Percentiles rank a stretch among this genome's conserved stretches.
phyloP scores from a whole-genome alignment of 2,329 filamentous ascomycete species.

The Pseudonectria foliicola region DNA sequence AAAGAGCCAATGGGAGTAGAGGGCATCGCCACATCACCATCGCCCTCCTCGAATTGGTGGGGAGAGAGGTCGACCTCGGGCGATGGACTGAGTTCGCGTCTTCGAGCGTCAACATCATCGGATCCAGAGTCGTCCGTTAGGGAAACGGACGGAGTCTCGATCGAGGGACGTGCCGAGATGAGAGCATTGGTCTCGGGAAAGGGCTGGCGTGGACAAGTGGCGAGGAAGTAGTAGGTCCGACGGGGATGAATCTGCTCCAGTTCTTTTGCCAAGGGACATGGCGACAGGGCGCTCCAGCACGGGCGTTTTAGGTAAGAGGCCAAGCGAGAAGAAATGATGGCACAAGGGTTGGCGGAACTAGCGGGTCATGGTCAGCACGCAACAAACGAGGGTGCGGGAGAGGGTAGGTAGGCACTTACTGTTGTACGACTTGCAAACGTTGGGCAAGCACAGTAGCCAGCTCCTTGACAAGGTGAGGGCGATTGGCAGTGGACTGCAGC shows the following conservation, averaged over 20 bases:
- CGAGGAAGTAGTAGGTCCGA: conserved; percentile 94
- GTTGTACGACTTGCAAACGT: conserved; percentile 76
- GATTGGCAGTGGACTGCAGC: conserved; percentile 81
- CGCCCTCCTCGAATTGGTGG: conserved; percentile 72
- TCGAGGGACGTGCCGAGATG: conserved; percentile 31
- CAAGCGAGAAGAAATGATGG: conserved; percentile 88
- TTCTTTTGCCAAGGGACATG: conserved; percentile 88
- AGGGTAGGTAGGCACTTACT: conserved; percentile 53
- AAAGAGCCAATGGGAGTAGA: conserved; percentile 59
- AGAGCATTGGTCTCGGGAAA: conserved; percentile 49
- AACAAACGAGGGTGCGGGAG: conserved; percentile 8
- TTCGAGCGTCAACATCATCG: conserved; percentile 64
- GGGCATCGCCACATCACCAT: conserved; percentile 53
- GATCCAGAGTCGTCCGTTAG: conserved; percentile 42
- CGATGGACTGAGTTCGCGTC: conserved; percentile 73
- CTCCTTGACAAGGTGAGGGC: conserved; percentile 92
- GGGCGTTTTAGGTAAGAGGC: conserved; percentile 83
- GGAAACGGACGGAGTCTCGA: conserved; percentile 80
- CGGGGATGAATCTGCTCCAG: conserved; percentile 87
- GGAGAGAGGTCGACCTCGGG: conserved; percentile 89
- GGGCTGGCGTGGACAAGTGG: conserved; percentile 75
- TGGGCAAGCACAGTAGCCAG: conserved; percentile 72
- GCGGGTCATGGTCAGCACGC: conserved; percentile 23
- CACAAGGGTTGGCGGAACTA: conserved; percentile 92
- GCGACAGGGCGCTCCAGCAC: conserved; percentile 67